These are phyloP conservation scores for Sanghuangporus sanghuang DNA, from an alignment of 1,284 basidiomycete genomes.

Conservation along the genomic window DNA sequence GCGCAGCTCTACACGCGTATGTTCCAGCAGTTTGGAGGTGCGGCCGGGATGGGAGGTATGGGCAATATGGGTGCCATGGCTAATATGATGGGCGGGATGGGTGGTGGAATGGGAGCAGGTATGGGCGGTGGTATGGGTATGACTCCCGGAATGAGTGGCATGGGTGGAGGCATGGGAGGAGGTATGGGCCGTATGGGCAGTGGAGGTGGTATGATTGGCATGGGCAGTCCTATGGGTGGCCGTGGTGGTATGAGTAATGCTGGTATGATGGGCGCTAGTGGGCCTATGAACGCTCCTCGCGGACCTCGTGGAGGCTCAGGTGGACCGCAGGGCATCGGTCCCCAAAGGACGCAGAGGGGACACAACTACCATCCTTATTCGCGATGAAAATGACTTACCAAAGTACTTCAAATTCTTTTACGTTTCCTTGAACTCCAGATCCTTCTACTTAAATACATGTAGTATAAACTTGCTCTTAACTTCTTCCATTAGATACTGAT, in stretches of 20 bases:
- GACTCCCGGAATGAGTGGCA: conserved; percentile 29
- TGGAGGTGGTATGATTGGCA: conserved; percentile 32
- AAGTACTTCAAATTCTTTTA: neutral
- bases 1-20: conserved; percentile 79
- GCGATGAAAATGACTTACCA: conserved; percentile 34
- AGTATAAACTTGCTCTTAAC: conserved; percentile 5
- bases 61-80: conserved; percentile 28
- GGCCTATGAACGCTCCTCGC: conserved; percentile 55
- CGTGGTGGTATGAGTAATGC: conserved; percentile 39
- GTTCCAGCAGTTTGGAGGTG: conserved; percentile 68
- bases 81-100: conserved; percentile 35
- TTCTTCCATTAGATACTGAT: neutral
- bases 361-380: conserved; percentile 79
- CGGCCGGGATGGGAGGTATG: conserved; percentile 36
- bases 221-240: conserved; percentile 36
- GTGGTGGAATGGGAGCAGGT: conserved; percentile 30
- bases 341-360: conserved; percentile 67
- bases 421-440: neutral
- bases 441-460: conserved; percentile 1
- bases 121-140: conserved; percentile 29
- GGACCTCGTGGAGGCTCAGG: conserved; percentile 58
- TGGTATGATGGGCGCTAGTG: conserved; percentile 23
- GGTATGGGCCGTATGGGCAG: conserved; percentile 33
- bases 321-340: conserved; percentile 55
- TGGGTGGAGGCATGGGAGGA: conserved; percentile 30